Evolutionary conservation across 352 stramenopile genomes (phyloP), one percentile per base, ranked within the genome.

Genomic region (Globisporangium rhizosaccharum): DNA sequence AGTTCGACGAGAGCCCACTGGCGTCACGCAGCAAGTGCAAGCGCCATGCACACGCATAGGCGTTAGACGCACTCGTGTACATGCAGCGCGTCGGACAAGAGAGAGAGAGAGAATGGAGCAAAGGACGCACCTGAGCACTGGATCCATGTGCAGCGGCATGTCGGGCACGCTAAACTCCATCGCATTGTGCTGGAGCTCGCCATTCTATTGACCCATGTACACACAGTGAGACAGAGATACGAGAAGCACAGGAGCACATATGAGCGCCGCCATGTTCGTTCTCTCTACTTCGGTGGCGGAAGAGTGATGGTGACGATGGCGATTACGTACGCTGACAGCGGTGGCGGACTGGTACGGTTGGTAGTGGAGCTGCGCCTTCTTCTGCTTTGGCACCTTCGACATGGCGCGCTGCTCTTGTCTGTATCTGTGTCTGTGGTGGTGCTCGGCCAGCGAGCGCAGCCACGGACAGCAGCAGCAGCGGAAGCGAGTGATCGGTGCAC

Each of bases 311-410:
- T 45, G 25, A 42, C 23, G 26, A 23, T 10, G 36, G 0, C n/a
- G 36, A 61, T 66, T 62, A 66, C 55, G 53, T 62, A 66, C 61
- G 37, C 53, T 41, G 57, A 12, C 33, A 23, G 70, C 12, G 12
- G 37, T 23, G 53, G 41, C 26, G 18, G 73, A 65, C 71, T 92
- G 82, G 71, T 92, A 92, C 12, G 82, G 82, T 71, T 90, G 80
- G 70, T 90, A 92, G 57, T 90, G 82, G 42, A 87, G 71, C 65
- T 86, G 71, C 51, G 59, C 59, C 61, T 86, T 90, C 65, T 87
- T 87, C 50, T 75, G 65, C 65, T 92, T 92, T 37, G 82, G 82
- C 15, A 80, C 82, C 61, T 92, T 92, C 51, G 79, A 89, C 82
- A 92, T 92, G 59, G 47, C 30, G 37, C 12, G 18, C 14, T n/a